These are phyloP conservation scores for Trichoderma sp. DNA, from an alignment of 2,329 filamentous ascomycete genomes.

Conservation along the genomic window DNA sequence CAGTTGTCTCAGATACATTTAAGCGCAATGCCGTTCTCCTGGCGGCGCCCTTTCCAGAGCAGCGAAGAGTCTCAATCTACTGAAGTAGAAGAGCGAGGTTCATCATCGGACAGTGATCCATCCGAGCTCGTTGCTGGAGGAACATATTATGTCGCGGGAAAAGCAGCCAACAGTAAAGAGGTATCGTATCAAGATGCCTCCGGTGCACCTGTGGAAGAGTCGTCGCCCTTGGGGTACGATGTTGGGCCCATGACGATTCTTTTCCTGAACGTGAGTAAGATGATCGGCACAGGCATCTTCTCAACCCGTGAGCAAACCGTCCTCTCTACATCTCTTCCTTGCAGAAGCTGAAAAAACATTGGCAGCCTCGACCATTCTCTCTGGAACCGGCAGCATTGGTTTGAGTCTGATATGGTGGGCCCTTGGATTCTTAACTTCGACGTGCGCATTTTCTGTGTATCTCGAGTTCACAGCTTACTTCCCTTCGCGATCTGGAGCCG, in stretches of 20 bases:
- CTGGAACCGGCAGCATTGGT: conserved; percentile 64
- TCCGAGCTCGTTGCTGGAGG: conserved; percentile 22
- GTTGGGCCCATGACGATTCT: conserved; percentile 61
- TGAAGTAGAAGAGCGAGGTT: conserved; percentile 30
- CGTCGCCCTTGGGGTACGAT: conserved; percentile 63
- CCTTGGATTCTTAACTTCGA: conserved; percentile 63
- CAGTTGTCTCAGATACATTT: neutral
- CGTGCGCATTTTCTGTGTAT: conserved; percentile 60
- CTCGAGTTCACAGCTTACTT: conserved; percentile 68
- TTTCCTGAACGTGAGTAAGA: conserved; percentile 64
- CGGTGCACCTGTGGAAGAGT: conserved; percentile 63
- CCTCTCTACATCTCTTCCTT: neutral
- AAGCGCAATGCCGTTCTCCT: conserved; percentile 29
- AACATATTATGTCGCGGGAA: conserved; percentile 22
- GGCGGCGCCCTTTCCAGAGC: conserved; percentile 32
- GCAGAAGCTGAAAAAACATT: neutral
- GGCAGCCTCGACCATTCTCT: conserved; percentile 61
- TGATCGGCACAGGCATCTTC: conserved; percentile 67
- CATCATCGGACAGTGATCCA: conserved; percentile 18
- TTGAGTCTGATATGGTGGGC: conserved; percentile 67
- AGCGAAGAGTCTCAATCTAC: conserved; percentile 23
- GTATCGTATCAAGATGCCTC: conserved; percentile 63
- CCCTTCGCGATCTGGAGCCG: conserved; percentile 66
- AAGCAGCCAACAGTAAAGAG: conserved; percentile 52
- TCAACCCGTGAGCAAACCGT: conserved; percentile 59